A percentile compares a stretch with the other conserved stretches of the same genome.
Evolutionary conservation across 129 eudicot species (phyloP).

Genomic region (sunflower (Helianthus annuus)): HanXRQr2.0-SUNRISE NC_035434.2:62549065-62549564

Average conservation of each 20-base stretch:
- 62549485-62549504: background rate
- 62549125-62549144: too few species aligned
- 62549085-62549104: too few species aligned
- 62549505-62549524: background rate
- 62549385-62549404: slow-evolving; percentile 97
- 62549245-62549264: background rate
- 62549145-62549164: too few species aligned
- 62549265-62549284: slow-evolving; percentile 2
- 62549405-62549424: slow-evolving; percentile 83
- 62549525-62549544: background rate
- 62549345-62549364: background rate
- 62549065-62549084: too few species aligned
- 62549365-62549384: slow-evolving; percentile 61
- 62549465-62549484: slow-evolving; percentile 2
- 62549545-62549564: too few species aligned
- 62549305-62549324: background rate
- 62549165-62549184: too few species aligned
- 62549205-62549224: too few species aligned
- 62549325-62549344: background rate
- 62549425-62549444: slow-evolving; percentile 42
- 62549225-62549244: background rate
- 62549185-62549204: too few species aligned
- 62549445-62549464: slow-evolving; percentile 10
- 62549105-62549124: too few species aligned
- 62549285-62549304: background rate